These are phyloP conservation scores for Globisporangium radiosum DNA, from an alignment of 352 stramenopile species.

Conservation along the genomic window DNA sequence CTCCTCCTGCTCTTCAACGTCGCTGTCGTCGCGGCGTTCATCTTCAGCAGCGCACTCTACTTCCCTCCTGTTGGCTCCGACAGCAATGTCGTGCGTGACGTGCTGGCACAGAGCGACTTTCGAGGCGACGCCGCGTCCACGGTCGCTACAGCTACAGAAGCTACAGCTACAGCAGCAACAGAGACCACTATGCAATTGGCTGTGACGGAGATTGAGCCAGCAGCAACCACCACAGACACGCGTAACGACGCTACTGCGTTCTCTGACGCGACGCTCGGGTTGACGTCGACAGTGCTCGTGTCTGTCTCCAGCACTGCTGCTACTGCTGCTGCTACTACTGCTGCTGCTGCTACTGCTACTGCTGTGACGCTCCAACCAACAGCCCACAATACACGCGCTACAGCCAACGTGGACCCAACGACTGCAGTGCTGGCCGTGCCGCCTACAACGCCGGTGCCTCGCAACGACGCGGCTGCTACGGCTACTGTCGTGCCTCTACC, in stretches of 20 bases:
- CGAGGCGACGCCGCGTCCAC: neutral
- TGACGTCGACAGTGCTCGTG: too few relatives aligned
- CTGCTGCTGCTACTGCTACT: too few relatives aligned
- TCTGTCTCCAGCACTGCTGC: too few relatives aligned
- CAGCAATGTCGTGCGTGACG: slow-evolving; percentile 25
- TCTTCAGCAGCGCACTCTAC: slow-evolving; percentile 43
- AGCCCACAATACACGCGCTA: neutral
- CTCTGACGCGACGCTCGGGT: too few relatives aligned
- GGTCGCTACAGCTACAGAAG: neutral
- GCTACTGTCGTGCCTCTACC: too few relatives aligned
- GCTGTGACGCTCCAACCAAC: neutral
- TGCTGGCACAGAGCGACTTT: slow-evolving; percentile 24
- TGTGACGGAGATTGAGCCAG: neutral
- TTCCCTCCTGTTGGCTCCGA: slow-evolving; percentile 33
- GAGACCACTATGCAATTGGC: too few relatives aligned
- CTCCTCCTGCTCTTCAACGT: slow-evolving; percentile 46
- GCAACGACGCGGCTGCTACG: too few relatives aligned
- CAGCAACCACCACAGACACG: neutral
- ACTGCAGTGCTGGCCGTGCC: too few relatives aligned
- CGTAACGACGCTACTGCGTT: too few relatives aligned
- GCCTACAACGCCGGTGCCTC: too few relatives aligned
- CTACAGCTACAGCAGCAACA: neutral
- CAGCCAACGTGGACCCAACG: too few relatives aligned
- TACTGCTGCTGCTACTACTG: too few relatives aligned
- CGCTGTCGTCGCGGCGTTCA: slow-evolving; percentile 34